These are phyloP conservation scores for Tilletia walkeri DNA, from an alignment of 1,284 basidiomycete species.

Conservation along the genomic window DNA sequence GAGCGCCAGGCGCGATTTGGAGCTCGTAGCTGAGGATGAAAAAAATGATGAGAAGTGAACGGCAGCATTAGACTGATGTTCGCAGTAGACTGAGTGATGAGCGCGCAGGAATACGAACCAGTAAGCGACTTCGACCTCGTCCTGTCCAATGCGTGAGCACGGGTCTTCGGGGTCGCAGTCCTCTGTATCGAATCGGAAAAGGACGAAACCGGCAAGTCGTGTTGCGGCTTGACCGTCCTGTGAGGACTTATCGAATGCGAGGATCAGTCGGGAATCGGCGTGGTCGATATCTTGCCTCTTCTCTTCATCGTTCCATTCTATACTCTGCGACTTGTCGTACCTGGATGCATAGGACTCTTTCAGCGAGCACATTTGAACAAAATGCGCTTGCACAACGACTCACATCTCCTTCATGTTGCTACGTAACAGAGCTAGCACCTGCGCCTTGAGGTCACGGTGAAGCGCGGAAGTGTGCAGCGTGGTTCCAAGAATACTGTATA, in stretches of 20 bases:
- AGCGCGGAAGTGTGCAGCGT: not conserved
- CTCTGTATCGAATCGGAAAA: constrained; percentile 21
- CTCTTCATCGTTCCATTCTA: constrained; percentile 20
- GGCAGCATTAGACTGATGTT: not conserved
- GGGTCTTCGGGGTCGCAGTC: constrained; percentile 18
- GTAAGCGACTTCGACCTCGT: constrained; percentile 18
- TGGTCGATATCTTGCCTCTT: constrained; percentile 17
- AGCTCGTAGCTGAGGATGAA: constrained; percentile 16
- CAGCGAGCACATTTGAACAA: not conserved
- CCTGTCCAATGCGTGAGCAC: not conserved
- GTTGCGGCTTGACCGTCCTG: not conserved
- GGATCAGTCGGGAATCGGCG: constrained; percentile 2
- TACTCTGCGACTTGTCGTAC: constrained; percentile 8
- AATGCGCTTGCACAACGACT: not conserved
- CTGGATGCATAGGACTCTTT: not conserved
- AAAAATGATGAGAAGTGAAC: too few species aligned
- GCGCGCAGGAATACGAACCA: constrained; percentile 3
- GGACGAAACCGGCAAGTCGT: constrained; percentile 10
- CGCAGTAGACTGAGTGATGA: not conserved
- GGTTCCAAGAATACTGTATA: not conserved
- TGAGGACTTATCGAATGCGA: not conserved
- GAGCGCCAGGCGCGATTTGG: not conserved
- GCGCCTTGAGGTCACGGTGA: not conserved
- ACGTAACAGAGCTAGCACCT: constrained; percentile 6
- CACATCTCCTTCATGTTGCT: constrained; percentile 21